phyloP scores from a whole-genome alignment of 805 yeast genomes.

The Candida andamanensis region DNA sequence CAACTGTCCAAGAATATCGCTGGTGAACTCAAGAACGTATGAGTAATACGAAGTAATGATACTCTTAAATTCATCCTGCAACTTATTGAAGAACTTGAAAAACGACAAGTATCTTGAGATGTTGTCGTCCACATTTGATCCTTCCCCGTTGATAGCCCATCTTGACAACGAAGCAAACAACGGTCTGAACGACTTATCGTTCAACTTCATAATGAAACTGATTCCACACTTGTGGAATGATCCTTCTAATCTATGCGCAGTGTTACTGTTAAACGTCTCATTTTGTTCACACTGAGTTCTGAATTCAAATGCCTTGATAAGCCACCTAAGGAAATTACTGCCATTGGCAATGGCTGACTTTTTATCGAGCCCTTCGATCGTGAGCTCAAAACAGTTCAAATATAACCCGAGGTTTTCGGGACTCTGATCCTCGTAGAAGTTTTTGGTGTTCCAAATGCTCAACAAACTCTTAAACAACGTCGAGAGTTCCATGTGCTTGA shows the following conservation, averaged over 20 bases:
- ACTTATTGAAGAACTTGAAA: conserved; percentile 77
- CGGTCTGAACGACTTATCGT: conserved; percentile 92
- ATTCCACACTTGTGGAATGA: conserved; percentile 70
- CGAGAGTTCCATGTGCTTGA: conserved; percentile 62
- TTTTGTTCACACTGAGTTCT: conserved; percentile 38
- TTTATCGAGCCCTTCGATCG: conserved; percentile 65
- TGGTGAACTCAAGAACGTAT: conserved; percentile 74
- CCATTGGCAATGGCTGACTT: conserved; percentile 72
- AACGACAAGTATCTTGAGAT: conserved; percentile 63
- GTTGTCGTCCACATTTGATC: conserved; percentile 40
- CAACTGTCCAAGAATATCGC: conserved; percentile 48
- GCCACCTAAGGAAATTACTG: conserved; percentile 59
- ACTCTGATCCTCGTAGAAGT: conserved; percentile 28
- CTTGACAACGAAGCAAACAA: conserved; percentile 77
- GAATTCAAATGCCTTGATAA: conserved; percentile 68
- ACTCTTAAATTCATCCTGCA: conserved; percentile 79
- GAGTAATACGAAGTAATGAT: conserved; percentile 86
- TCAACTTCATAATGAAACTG: conserved; percentile 78
- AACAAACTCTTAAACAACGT: conserved; percentile 58
- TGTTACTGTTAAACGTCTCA: conserved; percentile 55
- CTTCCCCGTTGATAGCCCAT: conserved; percentile 91
- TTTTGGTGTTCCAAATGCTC: conserved; percentile 51
- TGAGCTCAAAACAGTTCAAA: conserved; percentile 59
- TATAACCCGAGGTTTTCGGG: conserved; percentile 56
- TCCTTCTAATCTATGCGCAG: conserved; percentile 76